These are phyloP conservation scores for Linnemannia hyalina DNA, from an alignment of 192 early-diverging fungal species.

Conservation along the genomic window DNA sequence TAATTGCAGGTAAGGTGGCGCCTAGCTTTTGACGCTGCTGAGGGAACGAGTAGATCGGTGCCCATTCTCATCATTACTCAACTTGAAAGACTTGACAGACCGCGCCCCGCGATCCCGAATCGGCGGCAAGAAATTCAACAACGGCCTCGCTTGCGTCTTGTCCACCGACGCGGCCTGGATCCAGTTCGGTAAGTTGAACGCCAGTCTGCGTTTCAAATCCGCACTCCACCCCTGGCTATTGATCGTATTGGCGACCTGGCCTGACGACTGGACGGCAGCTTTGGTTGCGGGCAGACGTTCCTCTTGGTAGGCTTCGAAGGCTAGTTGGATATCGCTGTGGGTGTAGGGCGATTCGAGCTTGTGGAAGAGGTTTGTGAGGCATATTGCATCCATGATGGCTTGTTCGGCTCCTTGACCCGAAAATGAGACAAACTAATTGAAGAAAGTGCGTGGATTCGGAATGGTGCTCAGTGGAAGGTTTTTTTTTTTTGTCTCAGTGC, in stretches of 20 bases:
- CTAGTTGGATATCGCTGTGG: background rate
- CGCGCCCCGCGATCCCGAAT: slow-evolving; percentile 5
- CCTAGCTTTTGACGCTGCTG: background rate
- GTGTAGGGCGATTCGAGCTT: background rate
- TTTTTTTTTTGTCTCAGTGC: background rate
- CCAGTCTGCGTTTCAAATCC: slow-evolving; percentile 13
- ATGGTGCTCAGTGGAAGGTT: background rate
- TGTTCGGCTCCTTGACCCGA: slow-evolving; percentile 24
- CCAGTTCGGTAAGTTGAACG: slow-evolving; percentile 21
- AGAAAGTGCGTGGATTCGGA: background rate
- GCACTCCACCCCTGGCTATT: slow-evolving; percentile 14
- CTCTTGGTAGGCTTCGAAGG: slow-evolving; percentile 13
- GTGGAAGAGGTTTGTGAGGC: slow-evolving; percentile 8
- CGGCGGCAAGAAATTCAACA: slow-evolving; percentile 14
- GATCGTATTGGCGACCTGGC: slow-evolving; percentile 13
- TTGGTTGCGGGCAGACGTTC: slow-evolving; percentile 6
- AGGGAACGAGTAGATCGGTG: background rate
- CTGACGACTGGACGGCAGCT: slow-evolving; percentile 1
- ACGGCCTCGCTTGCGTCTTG: slow-evolving; percentile 22
- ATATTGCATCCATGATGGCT: slow-evolving; percentile 16
- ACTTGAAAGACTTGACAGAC: background rate
- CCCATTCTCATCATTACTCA: background rate
- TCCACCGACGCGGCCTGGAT: slow-evolving; percentile 6
- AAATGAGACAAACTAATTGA: slow-evolving; percentile 10
- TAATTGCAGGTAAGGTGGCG: too few species aligned